phyloP scores from a whole-genome alignment of 2,329 filamentous ascomycete species.

The Emydomyces testavorans region DNA sequence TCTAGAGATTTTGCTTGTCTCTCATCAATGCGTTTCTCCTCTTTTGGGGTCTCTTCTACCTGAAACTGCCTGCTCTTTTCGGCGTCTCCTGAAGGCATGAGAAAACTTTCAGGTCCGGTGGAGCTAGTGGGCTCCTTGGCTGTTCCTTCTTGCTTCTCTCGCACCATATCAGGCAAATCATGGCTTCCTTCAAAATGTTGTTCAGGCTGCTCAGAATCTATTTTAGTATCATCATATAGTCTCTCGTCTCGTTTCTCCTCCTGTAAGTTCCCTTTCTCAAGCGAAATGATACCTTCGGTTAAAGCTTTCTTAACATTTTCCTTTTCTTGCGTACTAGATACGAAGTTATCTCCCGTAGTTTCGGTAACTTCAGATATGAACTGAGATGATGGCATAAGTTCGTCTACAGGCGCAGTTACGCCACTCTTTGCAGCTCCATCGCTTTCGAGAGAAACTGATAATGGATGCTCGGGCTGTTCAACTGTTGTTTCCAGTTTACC shows the following conservation, averaged over 20 bases:
- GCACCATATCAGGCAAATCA: neutral
- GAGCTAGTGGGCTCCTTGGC: too few relatives aligned
- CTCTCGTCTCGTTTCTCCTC: neutral
- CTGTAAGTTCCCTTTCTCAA: slow-evolving; percentile 1
- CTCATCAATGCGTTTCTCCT: neutral
- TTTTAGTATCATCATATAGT: neutral
- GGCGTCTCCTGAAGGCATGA: too few relatives aligned
- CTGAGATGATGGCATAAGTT: neutral
- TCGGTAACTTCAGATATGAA: neutral
- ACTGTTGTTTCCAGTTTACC: neutral
- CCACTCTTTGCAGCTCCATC: neutral
- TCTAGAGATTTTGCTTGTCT: neutral
- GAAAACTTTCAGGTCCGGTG: too few relatives aligned
- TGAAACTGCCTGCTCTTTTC: neutral
- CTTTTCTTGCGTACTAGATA: neutral
- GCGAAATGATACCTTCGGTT: slow-evolving; percentile 8
- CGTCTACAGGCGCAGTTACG: neutral
- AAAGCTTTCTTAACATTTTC: neutral
- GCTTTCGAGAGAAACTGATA: neutral
- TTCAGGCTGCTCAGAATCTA: neutral
- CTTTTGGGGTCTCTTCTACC: neutral
- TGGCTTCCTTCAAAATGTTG: too few relatives aligned
- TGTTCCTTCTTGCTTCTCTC: too few relatives aligned
- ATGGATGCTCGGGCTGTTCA: neutral
- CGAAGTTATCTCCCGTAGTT: slow-evolving; percentile 11